Evolutionary conservation across 495 filamentous ascomycete genomes (phyloP).

Genomic region (Aspergillus hancockii): DNA sequence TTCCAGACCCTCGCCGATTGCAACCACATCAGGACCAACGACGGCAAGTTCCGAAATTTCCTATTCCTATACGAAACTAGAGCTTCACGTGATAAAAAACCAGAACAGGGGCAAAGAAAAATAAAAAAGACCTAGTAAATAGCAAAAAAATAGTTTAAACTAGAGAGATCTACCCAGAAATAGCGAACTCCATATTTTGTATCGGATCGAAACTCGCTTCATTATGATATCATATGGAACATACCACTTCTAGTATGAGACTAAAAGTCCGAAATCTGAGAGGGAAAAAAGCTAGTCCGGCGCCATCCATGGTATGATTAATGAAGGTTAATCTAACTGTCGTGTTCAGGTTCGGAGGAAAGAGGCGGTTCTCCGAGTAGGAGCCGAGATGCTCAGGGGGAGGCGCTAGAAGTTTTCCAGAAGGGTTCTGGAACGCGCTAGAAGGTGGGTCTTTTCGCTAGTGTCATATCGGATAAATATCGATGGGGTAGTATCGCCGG

Average conservation of each 20-base stretch:
- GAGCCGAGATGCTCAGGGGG: neutral
- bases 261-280: neutral
- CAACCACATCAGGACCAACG: neutral
- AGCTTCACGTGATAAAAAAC: neutral
- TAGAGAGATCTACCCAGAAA: slow-evolving; percentile 5
- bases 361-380: neutral
- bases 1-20: neutral
- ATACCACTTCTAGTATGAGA: neutral
- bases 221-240: neutral
- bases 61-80: neutral
- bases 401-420: slow-evolving; percentile 38
- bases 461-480: neutral
- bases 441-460: slow-evolving; percentile 19
- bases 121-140: neutral
- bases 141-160: neutral
- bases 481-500: too few relatives aligned
- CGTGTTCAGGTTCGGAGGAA: slow-evolving; percentile 7
- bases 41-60: slow-evolving; percentile 6
- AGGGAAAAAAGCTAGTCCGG: neutral
- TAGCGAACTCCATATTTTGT: neutral
- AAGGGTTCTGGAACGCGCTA: slow-evolving; percentile 37
- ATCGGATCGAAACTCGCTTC: neutral
- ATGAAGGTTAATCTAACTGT: slow-evolving; percentile 5
- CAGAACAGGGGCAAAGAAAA: neutral
- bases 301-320: slow-evolving; percentile 19